Conservation (phyloP, 2,329 filamentous ascomycete species). For the Beauveria rudraprayagi region DNA sequence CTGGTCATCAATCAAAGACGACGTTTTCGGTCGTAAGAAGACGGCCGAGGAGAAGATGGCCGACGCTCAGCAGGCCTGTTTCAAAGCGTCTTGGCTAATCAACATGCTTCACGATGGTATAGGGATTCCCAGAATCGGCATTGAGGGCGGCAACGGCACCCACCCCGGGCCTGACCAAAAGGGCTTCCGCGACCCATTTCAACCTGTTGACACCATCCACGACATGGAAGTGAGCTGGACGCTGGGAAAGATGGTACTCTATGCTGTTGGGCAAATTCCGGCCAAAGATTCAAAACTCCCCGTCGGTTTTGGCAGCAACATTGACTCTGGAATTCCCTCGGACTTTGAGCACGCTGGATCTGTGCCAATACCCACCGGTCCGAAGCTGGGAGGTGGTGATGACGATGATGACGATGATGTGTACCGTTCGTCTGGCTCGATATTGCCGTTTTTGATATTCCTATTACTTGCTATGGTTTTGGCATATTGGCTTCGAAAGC, state of each 20-base stretch:
- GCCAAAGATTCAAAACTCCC: conserved; percentile 53
- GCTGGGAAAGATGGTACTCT: conserved; percentile 90
- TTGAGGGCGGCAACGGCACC: conserved; percentile 65
- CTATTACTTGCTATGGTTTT: conserved; percentile 62
- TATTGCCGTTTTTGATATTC: conserved; percentile 48
- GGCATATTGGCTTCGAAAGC: conserved; percentile 68
- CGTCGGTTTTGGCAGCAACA: conserved; percentile 89
- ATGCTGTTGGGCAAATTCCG: conserved; percentile 82
- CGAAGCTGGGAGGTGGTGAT: conserved; percentile 17
- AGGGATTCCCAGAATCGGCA: conserved; percentile 75
- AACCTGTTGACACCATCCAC: conserved; percentile 86
- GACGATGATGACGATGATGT: conserved; percentile 45
- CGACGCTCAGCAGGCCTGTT: conserved; percentile 81
- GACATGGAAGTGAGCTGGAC: conserved; percentile 96
- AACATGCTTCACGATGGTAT: conserved; percentile 95
- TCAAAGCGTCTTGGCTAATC: conserved; percentile 97
- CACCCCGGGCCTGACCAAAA: conserved; percentile 62
- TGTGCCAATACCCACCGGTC: conserved; percentile 23
- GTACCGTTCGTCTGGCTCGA: conserved; percentile 61
- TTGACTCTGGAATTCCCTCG: conserved; percentile 50
- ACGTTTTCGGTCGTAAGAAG: conserved; percentile 59
- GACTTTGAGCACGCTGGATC: conserved; percentile 83
- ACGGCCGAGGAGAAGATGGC: conserved; percentile 69
- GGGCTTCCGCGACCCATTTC: conserved; percentile 77
- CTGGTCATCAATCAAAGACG: conserved; percentile 68